Conservation (phyloP, 495 filamentous ascomycete genomes). For the Apiosordaria backusii region DNA sequence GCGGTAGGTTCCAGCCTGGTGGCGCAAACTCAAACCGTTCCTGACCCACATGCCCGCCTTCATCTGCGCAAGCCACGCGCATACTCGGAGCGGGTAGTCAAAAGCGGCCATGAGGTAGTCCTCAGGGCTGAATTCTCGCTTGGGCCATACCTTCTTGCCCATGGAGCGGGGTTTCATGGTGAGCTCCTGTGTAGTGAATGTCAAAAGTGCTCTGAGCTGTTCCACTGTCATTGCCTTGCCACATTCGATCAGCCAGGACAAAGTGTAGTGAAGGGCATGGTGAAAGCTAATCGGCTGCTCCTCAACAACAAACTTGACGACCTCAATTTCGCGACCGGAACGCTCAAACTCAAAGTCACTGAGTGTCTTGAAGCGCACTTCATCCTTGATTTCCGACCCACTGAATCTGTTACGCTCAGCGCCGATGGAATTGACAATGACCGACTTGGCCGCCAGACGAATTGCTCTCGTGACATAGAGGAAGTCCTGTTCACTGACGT, state of each 20-base stretch:
- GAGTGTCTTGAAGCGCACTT: slow-evolving; percentile 73
- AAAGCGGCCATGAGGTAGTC: slow-evolving; percentile 84
- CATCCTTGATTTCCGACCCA: slow-evolving; percentile 83
- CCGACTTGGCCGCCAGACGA: slow-evolving; percentile 66
- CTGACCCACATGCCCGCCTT: slow-evolving; percentile 98
- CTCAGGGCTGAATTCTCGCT: slow-evolving; percentile 52
- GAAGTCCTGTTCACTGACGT: slow-evolving; percentile 56
- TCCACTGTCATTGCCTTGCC: slow-evolving; percentile 70
- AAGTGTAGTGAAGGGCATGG: slow-evolving; percentile 90
- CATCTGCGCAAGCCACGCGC: slow-evolving; percentile 96
- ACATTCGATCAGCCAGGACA: slow-evolving; percentile 95
- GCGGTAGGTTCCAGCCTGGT: slow-evolving; percentile 90
- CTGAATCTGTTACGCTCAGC: slow-evolving; percentile 82
- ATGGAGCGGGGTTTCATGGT: slow-evolving; percentile 53
- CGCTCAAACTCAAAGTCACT: slow-evolving; percentile 76
- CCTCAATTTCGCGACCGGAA: slow-evolving; percentile 53
- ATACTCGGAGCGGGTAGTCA: slow-evolving; percentile 88
- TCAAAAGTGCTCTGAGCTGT: slow-evolving; percentile 62
- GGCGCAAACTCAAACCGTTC: slow-evolving; percentile 90
- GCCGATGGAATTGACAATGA: slow-evolving; percentile 81
- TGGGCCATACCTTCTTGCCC: slow-evolving; percentile 46
- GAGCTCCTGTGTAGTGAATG: slow-evolving; percentile 58
- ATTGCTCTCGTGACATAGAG: slow-evolving; percentile 69
- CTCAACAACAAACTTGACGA: slow-evolving; percentile 85
- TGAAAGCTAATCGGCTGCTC: slow-evolving; percentile 94